Conservation (phyloP, 345 rosid species). For the Limnanthes douglasii region DNA sequence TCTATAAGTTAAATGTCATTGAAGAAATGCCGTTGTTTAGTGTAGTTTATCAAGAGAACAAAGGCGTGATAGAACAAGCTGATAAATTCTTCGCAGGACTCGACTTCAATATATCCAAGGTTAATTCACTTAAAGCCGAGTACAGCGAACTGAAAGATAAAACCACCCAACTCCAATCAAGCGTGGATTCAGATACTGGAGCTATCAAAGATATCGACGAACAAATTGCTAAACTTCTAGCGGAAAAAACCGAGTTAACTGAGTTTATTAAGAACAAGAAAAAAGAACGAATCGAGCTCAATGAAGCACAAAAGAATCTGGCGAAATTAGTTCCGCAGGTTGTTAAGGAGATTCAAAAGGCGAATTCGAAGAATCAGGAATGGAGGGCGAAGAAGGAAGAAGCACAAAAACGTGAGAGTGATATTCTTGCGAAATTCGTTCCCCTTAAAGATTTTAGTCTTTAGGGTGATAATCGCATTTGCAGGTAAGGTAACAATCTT, state of each 20-base stretch:
- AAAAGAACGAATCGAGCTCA: constrained; percentile 22
- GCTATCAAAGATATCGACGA: constrained; percentile 36
- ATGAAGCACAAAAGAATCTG: constrained; percentile 27
- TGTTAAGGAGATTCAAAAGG: constrained; percentile 40
- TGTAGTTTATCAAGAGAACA: constrained; percentile 38
- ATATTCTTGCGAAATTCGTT: constrained; percentile 40
- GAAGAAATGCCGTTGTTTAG: constrained; percentile 52
- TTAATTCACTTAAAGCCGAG: constrained; percentile 34
- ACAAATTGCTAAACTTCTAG: constrained; percentile 39
- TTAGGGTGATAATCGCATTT: too few species aligned
- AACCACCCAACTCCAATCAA: constrained; percentile 26
- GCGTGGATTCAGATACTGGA: constrained; percentile 24
- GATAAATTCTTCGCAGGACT: constrained; percentile 26
- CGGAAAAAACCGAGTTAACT: constrained; percentile 25
- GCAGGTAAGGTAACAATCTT: too few species aligned
- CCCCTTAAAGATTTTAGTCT: constrained; percentile 33
- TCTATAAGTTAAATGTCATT: constrained; percentile 45
- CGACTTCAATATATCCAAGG: constrained; percentile 41
- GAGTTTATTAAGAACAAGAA: constrained; percentile 25
- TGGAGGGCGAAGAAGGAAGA: constrained; percentile 42
- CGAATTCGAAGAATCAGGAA: constrained; percentile 32
- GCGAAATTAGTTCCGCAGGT: constrained; percentile 34
- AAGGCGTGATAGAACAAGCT: constrained; percentile 30
- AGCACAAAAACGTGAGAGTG: constrained; percentile 31
- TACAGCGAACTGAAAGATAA: constrained; percentile 42